These are phyloP conservation scores for Leccinum fallax DNA, from an alignment of 1,284 basidiomycete genomes.

Conservation along the genomic window DNA sequence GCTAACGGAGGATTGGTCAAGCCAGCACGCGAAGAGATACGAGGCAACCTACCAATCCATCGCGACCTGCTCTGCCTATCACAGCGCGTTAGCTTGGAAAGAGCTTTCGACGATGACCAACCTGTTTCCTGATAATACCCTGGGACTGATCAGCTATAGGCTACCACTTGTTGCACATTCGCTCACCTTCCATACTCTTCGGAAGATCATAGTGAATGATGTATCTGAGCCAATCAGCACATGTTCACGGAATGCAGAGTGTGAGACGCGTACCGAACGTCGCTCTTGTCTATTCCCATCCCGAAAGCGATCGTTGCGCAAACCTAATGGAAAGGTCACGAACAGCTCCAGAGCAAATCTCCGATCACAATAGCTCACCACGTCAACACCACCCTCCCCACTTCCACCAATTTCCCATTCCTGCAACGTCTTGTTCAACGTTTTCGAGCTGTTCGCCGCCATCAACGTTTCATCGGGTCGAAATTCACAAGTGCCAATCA, in stretches of 20 bases:
- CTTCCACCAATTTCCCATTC: conserved; percentile 63
- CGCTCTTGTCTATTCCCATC: conserved; percentile 85
- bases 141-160: conserved; percentile 30
- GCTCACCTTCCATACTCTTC: conserved; percentile 78
- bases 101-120: conserved; percentile 23
- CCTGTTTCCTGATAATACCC: conserved; percentile 92
- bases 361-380: conserved; percentile 45
- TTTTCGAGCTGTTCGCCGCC: conserved; percentile 42
- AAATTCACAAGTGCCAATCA: not conserved
- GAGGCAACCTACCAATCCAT: conserved; percentile 61
- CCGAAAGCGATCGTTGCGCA: conserved; percentile 82
- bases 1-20: conserved; percentile 42
- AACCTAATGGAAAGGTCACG: conserved; percentile 41
- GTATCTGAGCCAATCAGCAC: conserved; percentile 49
- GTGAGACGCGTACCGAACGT: conserved; percentile 60
- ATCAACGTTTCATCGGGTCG: not conserved
- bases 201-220: conserved; percentile 81
- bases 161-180: not conserved
- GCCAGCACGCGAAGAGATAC: not conserved
- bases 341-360: not conserved
- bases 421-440: conserved; percentile 59
- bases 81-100: conserved; percentile 5
- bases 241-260: conserved; percentile 2
- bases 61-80: conserved; percentile 79
- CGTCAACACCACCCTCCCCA: conserved; percentile 55